These are phyloP conservation scores for Truncatella angustata DNA, from an alignment of 2,329 filamentous ascomycete species.

Conservation along the genomic window DNA sequence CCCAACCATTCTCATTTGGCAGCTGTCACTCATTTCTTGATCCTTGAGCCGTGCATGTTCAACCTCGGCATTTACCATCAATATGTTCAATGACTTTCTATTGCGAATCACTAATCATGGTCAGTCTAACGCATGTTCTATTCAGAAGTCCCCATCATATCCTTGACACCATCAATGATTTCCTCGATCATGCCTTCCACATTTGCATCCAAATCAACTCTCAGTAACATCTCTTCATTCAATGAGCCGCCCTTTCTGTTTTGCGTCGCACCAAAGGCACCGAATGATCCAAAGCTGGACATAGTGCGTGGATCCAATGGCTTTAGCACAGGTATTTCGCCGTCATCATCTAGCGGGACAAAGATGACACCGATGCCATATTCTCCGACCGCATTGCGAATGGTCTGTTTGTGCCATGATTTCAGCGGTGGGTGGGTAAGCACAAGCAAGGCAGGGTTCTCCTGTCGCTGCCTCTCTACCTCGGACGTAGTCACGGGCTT, in stretches of 20 bases:
- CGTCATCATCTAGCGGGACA: slow-evolving; percentile 23
- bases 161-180: too few relatives aligned
- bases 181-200: slow-evolving; percentile 21
- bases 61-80: too few relatives aligned
- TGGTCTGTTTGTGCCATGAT: slow-evolving; percentile 25
- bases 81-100: too few relatives aligned
- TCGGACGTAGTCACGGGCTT: slow-evolving; percentile 12
- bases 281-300: slow-evolving; percentile 17
- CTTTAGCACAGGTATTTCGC: slow-evolving; percentile 22
- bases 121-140: too few relatives aligned
- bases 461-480: slow-evolving; percentile 15
- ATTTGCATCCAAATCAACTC: slow-evolving; percentile 17
- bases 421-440: slow-evolving; percentile 28
- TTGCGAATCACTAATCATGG: too few relatives aligned
- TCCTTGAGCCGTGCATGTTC: too few relatives aligned
- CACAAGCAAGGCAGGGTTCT: slow-evolving; percentile 27
- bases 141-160: too few relatives aligned
- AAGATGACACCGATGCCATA: slow-evolving; percentile 30
- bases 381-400: slow-evolving; percentile 22
- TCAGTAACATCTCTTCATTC: slow-evolving; percentile 22
- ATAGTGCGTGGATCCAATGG: slow-evolving; percentile 26
- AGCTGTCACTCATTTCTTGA: too few relatives aligned
- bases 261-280: background rate
- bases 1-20: too few relatives aligned
- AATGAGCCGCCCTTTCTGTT: slow-evolving; percentile 4